These are phyloP conservation scores for Sarocladium oryzae DNA, from an alignment of 2,329 filamentous ascomycete genomes.

Conservation along the genomic window DNA sequence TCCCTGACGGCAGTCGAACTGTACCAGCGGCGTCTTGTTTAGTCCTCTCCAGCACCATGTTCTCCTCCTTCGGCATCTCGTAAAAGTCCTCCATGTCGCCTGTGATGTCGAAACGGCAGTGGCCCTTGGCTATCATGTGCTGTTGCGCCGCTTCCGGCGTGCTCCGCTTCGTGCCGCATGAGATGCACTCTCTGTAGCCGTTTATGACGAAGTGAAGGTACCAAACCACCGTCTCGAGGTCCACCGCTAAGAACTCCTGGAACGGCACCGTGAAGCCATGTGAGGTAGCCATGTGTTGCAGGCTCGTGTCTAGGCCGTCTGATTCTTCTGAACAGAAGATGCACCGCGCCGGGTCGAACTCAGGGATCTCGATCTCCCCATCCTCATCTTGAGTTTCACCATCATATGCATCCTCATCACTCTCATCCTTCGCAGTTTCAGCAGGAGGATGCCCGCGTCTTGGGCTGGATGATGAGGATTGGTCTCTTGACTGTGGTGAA, in stretches of 20 bases:
- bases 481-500: background rate
- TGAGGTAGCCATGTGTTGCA: conserved; percentile 40
- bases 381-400: background rate
- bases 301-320: conserved; percentile 26
- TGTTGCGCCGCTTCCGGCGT: conserved; percentile 40
- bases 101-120: conserved; percentile 36
- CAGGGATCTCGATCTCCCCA: background rate
- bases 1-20: conserved; percentile 26
- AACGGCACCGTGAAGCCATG: conserved; percentile 41
- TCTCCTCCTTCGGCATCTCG: conserved; percentile 16
- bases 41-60: conserved; percentile 9
- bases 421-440: background rate
- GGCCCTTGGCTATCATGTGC: conserved; percentile 43
- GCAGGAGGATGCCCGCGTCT: background rate
- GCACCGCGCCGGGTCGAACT: conserved; percentile 27
- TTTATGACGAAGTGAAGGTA: conserved; percentile 44
- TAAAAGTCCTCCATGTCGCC: conserved; percentile 36
- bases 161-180: conserved; percentile 36
- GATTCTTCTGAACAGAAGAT: conserved; percentile 34
- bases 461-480: background rate
- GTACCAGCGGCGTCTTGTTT: conserved; percentile 11
- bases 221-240: conserved; percentile 38
- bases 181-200: conserved; percentile 43
- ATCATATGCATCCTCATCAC: background rate
- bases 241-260: conserved; percentile 32